Evolutionary conservation across 176 grass and related monocot species (phyloP).

Genomic region (Carex scoparia): DNA sequence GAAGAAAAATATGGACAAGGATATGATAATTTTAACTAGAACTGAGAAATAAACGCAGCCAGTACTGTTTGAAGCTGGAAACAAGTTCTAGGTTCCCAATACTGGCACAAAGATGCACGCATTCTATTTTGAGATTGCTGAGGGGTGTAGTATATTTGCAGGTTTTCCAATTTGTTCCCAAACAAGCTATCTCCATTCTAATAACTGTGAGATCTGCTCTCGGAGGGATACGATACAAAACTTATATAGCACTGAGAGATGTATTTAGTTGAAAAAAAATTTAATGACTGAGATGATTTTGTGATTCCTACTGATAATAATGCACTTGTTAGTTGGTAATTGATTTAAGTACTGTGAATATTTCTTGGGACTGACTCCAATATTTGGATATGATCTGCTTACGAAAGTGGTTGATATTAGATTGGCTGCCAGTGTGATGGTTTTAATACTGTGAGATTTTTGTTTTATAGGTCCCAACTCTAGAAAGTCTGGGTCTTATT

Average conservation of each 20-base stretch:
- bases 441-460: not conserved
- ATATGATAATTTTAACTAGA: not conserved
- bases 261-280: not conserved
- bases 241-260: not conserved
- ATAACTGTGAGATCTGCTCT: not conserved
- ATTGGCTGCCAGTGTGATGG: not conserved
- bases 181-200: not conserved
- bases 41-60: not conserved
- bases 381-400: not conserved
- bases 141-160: not conserved
- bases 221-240: not conserved
- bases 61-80: not conserved
- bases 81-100: not conserved
- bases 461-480: not conserved
- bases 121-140: not conserved
- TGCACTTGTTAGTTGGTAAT: not conserved
- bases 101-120: not conserved
- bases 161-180: not conserved
- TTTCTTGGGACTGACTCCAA: not conserved
- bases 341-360: not conserved
- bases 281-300: not conserved
- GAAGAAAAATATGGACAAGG: not conserved
- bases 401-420: not conserved
- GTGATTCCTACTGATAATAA: not conserved
- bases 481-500: not conserved